These are phyloP conservation scores for Endotrypanum monterogeii DNA, from an alignment of 208 protist species.

Conservation along the genomic window DNA sequence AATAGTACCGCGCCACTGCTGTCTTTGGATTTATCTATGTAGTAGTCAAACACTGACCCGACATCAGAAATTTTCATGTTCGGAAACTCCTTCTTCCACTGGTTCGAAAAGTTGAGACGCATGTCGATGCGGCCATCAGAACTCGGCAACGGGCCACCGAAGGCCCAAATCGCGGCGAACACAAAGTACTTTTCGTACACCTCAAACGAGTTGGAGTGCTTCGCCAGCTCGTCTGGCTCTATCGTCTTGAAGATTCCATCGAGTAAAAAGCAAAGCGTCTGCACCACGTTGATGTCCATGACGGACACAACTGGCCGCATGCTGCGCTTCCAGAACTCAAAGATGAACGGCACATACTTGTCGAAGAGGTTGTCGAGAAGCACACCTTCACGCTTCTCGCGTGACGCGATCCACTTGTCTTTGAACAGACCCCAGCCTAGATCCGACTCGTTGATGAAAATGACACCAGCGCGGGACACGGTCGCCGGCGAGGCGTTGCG, in stretches of 20 bases:
- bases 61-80: constrained; percentile 92
- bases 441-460: constrained; percentile 98
- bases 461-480: constrained; percentile 97
- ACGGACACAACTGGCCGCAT: constrained; percentile 89
- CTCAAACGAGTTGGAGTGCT: constrained; percentile 88
- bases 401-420: constrained; percentile 93
- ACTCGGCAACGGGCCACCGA: constrained; percentile 95
- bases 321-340: constrained; percentile 94
- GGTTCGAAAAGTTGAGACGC: constrained; percentile 95
- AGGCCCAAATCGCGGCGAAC: constrained; percentile 97
- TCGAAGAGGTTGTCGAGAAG: constrained; percentile 97
- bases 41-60: constrained; percentile 96
- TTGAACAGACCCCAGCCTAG: constrained; percentile 97
- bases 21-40: constrained; percentile 92
- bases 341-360: constrained; percentile 95
- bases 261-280: constrained; percentile 96
- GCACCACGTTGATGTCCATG: constrained; percentile 96
- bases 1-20: constrained; percentile 70
- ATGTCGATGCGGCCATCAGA: constrained; percentile 94
- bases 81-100: constrained; percentile 95
- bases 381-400: constrained; percentile 90
- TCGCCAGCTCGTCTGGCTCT: constrained; percentile 83
- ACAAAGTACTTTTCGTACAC: constrained; percentile 98
- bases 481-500: constrained; percentile 98
- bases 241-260: constrained; percentile 93